These are phyloP conservation scores for Akebia trifoliata DNA, from an alignment of 164 flowering plant species.

Conservation along the genomic window DNA sequence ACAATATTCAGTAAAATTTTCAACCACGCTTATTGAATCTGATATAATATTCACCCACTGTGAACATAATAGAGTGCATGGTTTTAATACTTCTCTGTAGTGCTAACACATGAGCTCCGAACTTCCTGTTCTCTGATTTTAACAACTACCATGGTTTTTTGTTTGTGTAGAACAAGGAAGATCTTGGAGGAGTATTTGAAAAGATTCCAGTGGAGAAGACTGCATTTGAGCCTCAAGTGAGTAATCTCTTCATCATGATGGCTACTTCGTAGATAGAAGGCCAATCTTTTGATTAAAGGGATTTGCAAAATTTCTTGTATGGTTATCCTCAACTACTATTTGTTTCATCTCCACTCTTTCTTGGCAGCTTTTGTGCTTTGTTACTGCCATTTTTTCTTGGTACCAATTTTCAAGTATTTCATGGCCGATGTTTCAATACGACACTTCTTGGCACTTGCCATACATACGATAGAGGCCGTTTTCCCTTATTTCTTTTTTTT, in stretches of 20 bases:
- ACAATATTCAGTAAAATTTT: neutral
- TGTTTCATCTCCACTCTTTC: too few relatives aligned
- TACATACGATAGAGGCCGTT: too few relatives aligned
- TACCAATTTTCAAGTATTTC: too few relatives aligned
- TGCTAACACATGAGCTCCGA: neutral
- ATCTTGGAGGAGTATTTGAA: constrained; percentile 40
- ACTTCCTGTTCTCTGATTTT: too few relatives aligned
- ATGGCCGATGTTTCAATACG: too few relatives aligned
- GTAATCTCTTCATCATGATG: constrained; percentile 16
- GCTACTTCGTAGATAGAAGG: neutral
- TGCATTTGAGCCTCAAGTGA: constrained; percentile 53
- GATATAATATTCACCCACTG: neutral
- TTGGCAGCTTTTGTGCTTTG: neutral
- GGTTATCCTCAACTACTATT: neutral
- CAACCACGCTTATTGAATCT: neutral
- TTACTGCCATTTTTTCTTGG: neutral
- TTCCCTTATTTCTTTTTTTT: too few relatives aligned
- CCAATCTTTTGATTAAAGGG: too few relatives aligned
- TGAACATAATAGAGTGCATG: neutral
- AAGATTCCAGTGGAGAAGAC: constrained; percentile 48
- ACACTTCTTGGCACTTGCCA: too few relatives aligned
- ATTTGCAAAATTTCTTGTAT: too few relatives aligned
- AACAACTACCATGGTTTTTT: neutral
- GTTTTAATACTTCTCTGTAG: too few relatives aligned
- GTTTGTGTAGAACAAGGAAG: constrained; percentile 48